Percentiles rank a stretch among this genome's conserved stretches.
phyloP scores from a whole-genome alignment of 139 green algal species.

The Chlorella sp. region DNA sequence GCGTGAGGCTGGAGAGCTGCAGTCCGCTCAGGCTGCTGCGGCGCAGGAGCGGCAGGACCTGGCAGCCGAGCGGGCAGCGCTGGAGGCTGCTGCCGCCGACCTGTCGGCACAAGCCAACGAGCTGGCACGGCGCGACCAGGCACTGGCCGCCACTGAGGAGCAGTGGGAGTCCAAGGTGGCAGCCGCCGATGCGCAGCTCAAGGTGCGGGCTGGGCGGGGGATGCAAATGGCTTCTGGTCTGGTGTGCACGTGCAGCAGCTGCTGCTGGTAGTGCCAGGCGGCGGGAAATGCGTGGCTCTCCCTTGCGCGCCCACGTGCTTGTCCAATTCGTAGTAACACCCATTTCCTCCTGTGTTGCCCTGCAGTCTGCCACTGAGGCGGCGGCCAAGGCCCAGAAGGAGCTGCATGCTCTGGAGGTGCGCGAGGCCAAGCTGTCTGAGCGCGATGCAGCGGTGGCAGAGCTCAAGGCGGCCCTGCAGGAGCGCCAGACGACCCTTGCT shows the following conservation, averaged over 20 bases:
- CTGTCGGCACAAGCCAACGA: conserved; percentile 1
- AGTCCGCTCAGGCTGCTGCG: not conserved
- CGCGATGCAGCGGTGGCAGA: conserved; percentile 26
- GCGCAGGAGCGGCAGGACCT: conserved; percentile 13
- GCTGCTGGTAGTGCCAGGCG: too few relatives aligned
- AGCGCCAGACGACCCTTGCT: not conserved
- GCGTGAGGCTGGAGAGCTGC: conserved; percentile 4
- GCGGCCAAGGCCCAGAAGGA: conserved; percentile 18
- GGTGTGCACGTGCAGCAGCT: not conserved
- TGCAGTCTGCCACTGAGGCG: conserved; percentile 13
- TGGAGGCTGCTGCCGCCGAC: conserved; percentile 28
- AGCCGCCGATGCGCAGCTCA: not conserved
- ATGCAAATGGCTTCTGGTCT: too few relatives aligned
- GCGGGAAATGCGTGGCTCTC: too few relatives aligned
- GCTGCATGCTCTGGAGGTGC: conserved; percentile 33
- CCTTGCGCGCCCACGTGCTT: too few relatives aligned
- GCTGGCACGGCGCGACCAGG: conserved; percentile 21
- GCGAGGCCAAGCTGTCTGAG: conserved; percentile 31
- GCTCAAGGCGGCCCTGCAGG: conserved; percentile 10
- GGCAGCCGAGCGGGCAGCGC: conserved; percentile 14
- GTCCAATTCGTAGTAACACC: too few relatives aligned
- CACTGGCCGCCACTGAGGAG: conserved; percentile 13
- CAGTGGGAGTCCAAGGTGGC: conserved; percentile 18
- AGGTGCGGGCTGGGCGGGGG: not conserved
- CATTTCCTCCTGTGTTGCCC: not conserved